Evolutionary conservation across 2,329 filamentous ascomycete genomes (phyloP).

Genomic region (Xylariaceae sp.): DNA sequence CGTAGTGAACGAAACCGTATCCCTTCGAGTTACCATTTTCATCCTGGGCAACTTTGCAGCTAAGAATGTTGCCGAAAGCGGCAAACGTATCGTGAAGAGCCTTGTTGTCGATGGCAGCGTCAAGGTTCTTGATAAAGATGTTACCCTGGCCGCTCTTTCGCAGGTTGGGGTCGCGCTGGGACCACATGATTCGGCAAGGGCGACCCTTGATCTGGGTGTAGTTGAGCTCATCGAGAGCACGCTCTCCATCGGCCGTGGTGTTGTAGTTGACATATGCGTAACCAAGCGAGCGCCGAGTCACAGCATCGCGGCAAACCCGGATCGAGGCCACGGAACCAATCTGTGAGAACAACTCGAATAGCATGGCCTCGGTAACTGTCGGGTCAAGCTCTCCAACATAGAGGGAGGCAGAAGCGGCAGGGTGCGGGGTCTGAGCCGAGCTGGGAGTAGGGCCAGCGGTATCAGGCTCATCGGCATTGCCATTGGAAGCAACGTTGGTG

Average conservation of each 20-base stretch:
- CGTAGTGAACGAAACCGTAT: slow-evolving; percentile 99
- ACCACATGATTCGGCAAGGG: slow-evolving; percentile 99
- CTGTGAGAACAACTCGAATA: slow-evolving; percentile 99
- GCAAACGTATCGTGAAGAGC: slow-evolving; percentile 98
- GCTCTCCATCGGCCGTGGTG: slow-evolving; percentile 91
- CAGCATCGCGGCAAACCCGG: slow-evolving; percentile 97
- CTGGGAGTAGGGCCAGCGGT: slow-evolving; percentile 64
- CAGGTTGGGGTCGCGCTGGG: slow-evolving; percentile 95
- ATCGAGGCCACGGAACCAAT: slow-evolving; percentile 98
- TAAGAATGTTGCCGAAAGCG: slow-evolving; percentile 97
- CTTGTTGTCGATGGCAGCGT: slow-evolving; percentile 99
- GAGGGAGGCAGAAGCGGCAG: slow-evolving; percentile 92
- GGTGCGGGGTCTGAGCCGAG: slow-evolving; percentile 65
- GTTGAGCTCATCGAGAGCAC: slow-evolving; percentile 98
- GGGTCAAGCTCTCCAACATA: slow-evolving; percentile 98
- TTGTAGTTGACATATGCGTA: slow-evolving; percentile 99
- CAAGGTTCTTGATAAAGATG: slow-evolving; percentile 99
- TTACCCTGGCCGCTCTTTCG: slow-evolving; percentile 99
- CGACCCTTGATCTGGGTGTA: slow-evolving; percentile 99
- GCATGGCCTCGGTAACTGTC: slow-evolving; percentile 98
- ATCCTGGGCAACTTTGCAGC: slow-evolving; percentile 98
- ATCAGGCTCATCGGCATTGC: slow-evolving; percentile 53
- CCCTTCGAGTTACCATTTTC: slow-evolving; percentile 96
- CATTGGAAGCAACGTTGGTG: slow-evolving; percentile 59
- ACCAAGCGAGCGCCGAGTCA: slow-evolving; percentile 95